Evolutionary conservation across 306 rosid genomes (phyloP).

Genomic region (Cajanus cajan): DNA sequence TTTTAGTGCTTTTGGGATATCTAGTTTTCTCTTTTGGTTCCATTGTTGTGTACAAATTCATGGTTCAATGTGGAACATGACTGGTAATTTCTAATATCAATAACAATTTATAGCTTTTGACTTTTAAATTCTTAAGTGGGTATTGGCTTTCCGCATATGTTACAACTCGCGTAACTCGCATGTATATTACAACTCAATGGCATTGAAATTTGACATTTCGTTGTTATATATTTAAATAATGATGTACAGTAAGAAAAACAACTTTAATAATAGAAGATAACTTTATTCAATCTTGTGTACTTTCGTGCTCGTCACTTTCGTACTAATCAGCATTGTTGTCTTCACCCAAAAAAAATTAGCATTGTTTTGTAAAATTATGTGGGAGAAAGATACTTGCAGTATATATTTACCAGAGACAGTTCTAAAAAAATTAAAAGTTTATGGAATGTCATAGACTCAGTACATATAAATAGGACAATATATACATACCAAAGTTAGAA

Average conservation of each 20-base stretch:
- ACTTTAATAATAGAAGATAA: not conserved
- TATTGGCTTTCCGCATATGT: not conserved
- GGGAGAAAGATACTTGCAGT: not conserved
- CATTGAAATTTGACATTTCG: not conserved
- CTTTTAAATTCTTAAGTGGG: not conserved
- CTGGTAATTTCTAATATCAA: not conserved
- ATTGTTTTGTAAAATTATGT: not conserved
- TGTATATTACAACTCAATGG: no score
- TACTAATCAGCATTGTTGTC: not conserved
- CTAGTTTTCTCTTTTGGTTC: not conserved
- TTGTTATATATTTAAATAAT: not conserved
- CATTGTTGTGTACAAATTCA: constrained; percentile 20
- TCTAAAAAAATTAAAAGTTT: not conserved
- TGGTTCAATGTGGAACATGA: constrained; percentile 16
- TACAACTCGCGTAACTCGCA: no score
- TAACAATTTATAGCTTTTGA: not conserved
- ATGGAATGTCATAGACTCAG: not conserved
- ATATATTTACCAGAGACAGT: not conserved
- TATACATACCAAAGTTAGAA: not conserved
- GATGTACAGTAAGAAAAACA: no score
- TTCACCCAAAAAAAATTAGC: no score
- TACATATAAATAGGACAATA: not conserved
- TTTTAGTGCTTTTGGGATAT: not conserved
- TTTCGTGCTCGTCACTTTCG: not conserved
- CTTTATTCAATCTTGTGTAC: not conserved